Base-by-base conservation (phyloP, 1,139 yeast species). In the Kodamaea arcana region DNA sequence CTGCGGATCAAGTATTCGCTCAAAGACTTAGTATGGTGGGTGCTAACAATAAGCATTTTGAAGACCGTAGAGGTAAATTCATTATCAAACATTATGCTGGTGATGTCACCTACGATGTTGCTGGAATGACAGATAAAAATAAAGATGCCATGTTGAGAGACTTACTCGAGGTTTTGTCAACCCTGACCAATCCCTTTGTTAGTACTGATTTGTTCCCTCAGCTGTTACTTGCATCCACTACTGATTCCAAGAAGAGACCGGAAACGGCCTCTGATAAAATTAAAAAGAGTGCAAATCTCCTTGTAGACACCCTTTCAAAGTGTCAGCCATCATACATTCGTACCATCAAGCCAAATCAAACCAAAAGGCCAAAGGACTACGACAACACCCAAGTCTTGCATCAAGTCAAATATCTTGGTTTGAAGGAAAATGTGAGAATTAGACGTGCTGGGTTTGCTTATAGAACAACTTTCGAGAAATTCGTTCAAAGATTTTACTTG, bases 391-490 rank as follows among this genome's bases (percentile, higher is more conserved):
- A 88, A 49, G 98, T 92, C 10, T 69, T 92, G 47, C 98, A 94
- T 62, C 99, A 94, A 65, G 83, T 94, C 45, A 94, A 94, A 55
- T 94, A 94, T 57, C 74, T 94, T 49, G 99, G 99, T 55, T 71
- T 94, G 58, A 94, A 92, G 54, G 98, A 94, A 60, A 94, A 94
- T 58, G 97, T 94, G 30, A 78, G 98, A 46, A 94, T 94, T 47
- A 80, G 98, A 68, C 83, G 98, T 67, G 98, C 99, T 0, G 99
- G 99, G 33, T 94, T 94, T 62, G 98, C 99, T 2, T 92, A 90
- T 54, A 82, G 99, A 63, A 95, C 95, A 44, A 86, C 97, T 0
- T 94, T 90, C 62, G 97, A 92, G 39, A 88, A 90, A 58, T 94
- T 94, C 56, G 97, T 88, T n/a, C 97, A 94, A 62, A 72, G 98